Percentiles rank a stretch among this genome's conserved stretches.
Evolutionary conservation across 768 basidiomycete genomes (phyloP).

Genomic region (Polyporus arcularius): DNA sequence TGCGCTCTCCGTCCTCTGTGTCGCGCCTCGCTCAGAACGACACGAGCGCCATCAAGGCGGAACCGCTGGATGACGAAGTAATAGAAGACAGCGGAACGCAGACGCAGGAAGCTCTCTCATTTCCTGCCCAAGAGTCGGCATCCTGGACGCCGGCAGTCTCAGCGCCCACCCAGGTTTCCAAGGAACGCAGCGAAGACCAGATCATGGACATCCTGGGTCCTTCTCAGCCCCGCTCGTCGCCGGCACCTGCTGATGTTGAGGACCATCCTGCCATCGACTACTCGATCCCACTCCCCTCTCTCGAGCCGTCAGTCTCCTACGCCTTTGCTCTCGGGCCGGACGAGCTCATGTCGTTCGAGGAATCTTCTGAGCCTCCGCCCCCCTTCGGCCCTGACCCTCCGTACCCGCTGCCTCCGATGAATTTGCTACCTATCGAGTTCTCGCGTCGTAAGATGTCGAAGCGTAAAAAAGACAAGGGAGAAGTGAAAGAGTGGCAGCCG

Average conservation of each 20-base stretch:
- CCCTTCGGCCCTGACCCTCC: slow-evolving; percentile 37
- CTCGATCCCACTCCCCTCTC: slow-evolving; percentile 12
- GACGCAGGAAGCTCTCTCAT: neutral
- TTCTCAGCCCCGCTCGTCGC: neutral
- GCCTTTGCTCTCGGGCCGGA: slow-evolving; percentile 1
- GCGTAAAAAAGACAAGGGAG: slow-evolving; percentile 54
- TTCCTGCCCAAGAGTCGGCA: neutral
- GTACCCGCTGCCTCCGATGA: slow-evolving; percentile 59
- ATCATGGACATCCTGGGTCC: slow-evolving; percentile 14
- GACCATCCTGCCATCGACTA: slow-evolving; percentile 3
- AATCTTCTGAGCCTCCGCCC: neutral
- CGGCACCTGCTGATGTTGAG: neutral
- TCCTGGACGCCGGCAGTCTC: neutral
- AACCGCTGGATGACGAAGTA: slow-evolving; percentile 9
- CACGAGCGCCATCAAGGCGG: slow-evolving; percentile 6
- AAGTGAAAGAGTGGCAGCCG: slow-evolving; percentile 62
- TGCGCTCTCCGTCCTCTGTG: slow-evolving; percentile 18
- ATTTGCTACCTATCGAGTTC: slow-evolving; percentile 55
- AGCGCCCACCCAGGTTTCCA: neutral
- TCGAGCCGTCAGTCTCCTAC: neutral
- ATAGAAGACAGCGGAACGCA: slow-evolving; percentile 11
- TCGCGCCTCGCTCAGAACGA: slow-evolving; percentile 1
- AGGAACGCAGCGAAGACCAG: slow-evolving; percentile 13
- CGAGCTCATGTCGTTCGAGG: slow-evolving; percentile 1
- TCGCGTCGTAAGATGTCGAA: slow-evolving; percentile 50